Evolutionary conservation across 768 basidiomycete species (phyloP), one percentile per base, ranked within the genome.

Genomic region (Pisolithus orientalis): DNA sequence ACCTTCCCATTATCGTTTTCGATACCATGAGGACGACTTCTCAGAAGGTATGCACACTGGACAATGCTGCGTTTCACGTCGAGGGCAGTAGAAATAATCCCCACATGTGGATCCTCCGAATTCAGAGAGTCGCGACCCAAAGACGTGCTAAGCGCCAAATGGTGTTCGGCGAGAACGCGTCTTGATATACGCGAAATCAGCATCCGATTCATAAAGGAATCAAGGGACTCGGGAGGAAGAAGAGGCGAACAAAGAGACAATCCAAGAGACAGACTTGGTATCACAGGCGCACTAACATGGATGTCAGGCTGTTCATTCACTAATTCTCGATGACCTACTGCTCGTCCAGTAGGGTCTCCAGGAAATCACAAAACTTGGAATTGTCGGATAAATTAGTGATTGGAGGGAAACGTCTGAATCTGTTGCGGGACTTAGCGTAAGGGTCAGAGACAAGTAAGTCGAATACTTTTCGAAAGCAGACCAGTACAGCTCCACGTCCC

Each of bases 121-220:
- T 44, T 76, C 69, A 56, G 53, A 52, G 51, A 61, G 58, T 65
- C 67, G 17, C 55, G 56, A 32, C 69, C 65, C 52, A 81, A 73
- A 27, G 76, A 78, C 52, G 80, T 75, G 6, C 90, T 87, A 5
- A 95, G 74, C 1, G 90, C 87, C 49, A 94, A 80, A 59, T 95
- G 92, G 58, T 95, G 92, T 63, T 94, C 90, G 4, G 83, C 88
- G 24, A 95, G 77, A 31, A 95, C 93, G 31, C 92, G 83, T 21
- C 92, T 79, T 11, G 91, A 93, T 65, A 94, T 93, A 49, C 92
- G 80, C 2, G 92, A 94, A 46, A 91, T 80, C 9, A 95, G 78
- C 92, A 95, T 95, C 24, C 91, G 82, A 24, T 84, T 80, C 86
- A 93, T 90, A 66, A 93, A 91, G 2, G 87, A 77, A 65, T 94